A percentile compares a stretch with the other conserved stretches of the same genome.
Conservation (phyloP, 768 basidiomycete genomes). For the Rhodotorula graminis region DNA sequence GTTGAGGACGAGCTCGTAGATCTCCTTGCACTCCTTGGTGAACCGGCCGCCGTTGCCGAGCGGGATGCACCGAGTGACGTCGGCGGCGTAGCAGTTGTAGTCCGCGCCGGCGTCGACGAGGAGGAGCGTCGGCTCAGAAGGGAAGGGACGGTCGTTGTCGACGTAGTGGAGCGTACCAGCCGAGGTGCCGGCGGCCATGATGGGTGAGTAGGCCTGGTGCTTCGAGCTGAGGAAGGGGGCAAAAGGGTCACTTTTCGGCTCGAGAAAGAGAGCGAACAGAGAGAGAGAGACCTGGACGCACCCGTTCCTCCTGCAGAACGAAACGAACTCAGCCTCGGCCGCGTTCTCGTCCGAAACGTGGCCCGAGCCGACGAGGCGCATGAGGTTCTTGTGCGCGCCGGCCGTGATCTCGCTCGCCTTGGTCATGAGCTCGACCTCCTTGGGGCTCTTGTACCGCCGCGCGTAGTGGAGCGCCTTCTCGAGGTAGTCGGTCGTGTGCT, state of each 20-base stretch:
- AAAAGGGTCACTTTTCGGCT: neutral
- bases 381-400: conserved; percentile 82
- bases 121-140: conserved; percentile 29
- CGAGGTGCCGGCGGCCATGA: conserved; percentile 77
- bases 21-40: conserved; percentile 68
- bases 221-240: conserved; percentile 56
- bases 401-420: conserved; percentile 82
- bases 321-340: conserved; percentile 88
- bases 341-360: conserved; percentile 86
- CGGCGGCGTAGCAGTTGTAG: conserved; percentile 64
- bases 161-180: conserved; percentile 92
- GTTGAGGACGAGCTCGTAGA: conserved; percentile 78
- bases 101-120: conserved; percentile 81
- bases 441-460: conserved; percentile 67
- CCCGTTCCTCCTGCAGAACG: conserved; percentile 83
- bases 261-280: neutral
- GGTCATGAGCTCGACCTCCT: conserved; percentile 69
- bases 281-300: conserved; percentile 48
- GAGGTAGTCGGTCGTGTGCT: conserved; percentile 47
- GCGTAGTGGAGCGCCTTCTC: conserved; percentile 73
- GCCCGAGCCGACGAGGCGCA: conserved; percentile 63
- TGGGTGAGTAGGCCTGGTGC: conserved; percentile 87
- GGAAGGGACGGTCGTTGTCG: conserved; percentile 57
- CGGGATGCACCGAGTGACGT: conserved; percentile 55
- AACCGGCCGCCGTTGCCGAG: conserved; percentile 93